Evolutionary conservation across 2,329 filamentous ascomycete genomes (phyloP), one percentile per base, ranked within the genome.

Genomic region (Pyrenophora graminea): DNA sequence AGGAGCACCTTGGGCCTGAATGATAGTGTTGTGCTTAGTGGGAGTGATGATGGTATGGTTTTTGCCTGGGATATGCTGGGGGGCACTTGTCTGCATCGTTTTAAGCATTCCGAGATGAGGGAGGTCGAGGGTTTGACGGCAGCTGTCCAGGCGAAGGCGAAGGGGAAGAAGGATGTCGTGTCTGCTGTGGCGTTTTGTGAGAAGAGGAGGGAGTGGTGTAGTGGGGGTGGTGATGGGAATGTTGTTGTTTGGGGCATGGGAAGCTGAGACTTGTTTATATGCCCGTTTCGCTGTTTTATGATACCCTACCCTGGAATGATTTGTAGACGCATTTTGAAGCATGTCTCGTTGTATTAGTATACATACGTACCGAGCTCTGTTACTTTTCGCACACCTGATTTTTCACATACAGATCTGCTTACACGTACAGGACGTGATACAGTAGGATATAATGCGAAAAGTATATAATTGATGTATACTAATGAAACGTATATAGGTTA

Each of bases 41-140:
- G 93, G 6, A 91, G 91, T 64, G 92, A 97, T 73, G 79, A 87
- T 54, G 89, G 88, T 2, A 79, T 80, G 64, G 74, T 91, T 6
- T 86, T 87, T 77, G 90, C 85, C 1, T 97, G 93, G 93, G 91
- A 97, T 75, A 76, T 96, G 17, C 71, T 96, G 47, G 87, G 82
- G 5, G 92, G 90, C 1, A 82, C 85, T 47, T 69, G 89, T 43
- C 78, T 84, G 51, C 84, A 88, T 27, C 84, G 78, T 58, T 74
- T 96, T 5, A 74, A 70, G 31, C 78, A 80, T 52, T 68, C 67
- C 3, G 61, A 67, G 39, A 64, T 67, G 61, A 65, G 61, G n/a
- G 68, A 67, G 30, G 48, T 64, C 8, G 53, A 52, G 34, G 63
- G 55, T 15, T 60, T 53, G 19, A 52, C 23, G 38, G 15, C 40